Percentiles rank a stretch among this genome's conserved stretches.
These are phyloP conservation scores for Herpotrichia juniperi DNA, from an alignment of 2,329 filamentous ascomycete species.

Conservation along the genomic window DNA sequence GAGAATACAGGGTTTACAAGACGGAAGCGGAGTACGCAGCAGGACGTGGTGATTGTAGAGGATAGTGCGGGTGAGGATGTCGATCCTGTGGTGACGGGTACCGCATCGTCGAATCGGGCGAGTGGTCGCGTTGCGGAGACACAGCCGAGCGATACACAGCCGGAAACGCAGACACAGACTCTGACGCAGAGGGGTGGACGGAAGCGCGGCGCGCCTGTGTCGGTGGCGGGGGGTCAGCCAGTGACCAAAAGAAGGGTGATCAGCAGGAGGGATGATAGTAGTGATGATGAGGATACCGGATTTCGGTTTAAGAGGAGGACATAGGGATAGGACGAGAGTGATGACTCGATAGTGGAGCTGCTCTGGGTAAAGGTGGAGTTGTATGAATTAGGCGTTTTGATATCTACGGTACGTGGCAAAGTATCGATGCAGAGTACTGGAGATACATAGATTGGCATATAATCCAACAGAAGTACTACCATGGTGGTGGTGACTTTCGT, in stretches of 20 bases:
- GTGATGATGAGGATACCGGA: slow-evolving; percentile 63
- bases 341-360: no score
- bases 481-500: no score
- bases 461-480: no score
- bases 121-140: neutral
- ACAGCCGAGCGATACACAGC: slow-evolving; percentile 30
- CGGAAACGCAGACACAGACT: slow-evolving; percentile 25
- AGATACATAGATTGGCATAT: no score
- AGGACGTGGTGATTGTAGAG: slow-evolving; percentile 34
- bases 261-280: slow-evolving; percentile 50
- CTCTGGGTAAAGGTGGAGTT: no score
- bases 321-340: neutral
- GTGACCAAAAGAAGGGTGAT: slow-evolving; percentile 34
- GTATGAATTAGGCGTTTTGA: no score
- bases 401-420: no score
- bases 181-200: slow-evolving; percentile 27
- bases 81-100: slow-evolving; percentile 14
- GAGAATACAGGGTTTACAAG: slow-evolving; percentile 35
- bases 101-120: slow-evolving; percentile 23
- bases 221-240: slow-evolving; percentile 28
- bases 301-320: slow-evolving; percentile 59
- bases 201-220: slow-evolving; percentile 37
- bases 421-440: no score
- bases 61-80: slow-evolving; percentile 42
- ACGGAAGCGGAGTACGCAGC: slow-evolving; percentile 17